Evolutionary conservation across 208 protist species (phyloP).

Genomic region (Porcisia hertigi): DNA sequence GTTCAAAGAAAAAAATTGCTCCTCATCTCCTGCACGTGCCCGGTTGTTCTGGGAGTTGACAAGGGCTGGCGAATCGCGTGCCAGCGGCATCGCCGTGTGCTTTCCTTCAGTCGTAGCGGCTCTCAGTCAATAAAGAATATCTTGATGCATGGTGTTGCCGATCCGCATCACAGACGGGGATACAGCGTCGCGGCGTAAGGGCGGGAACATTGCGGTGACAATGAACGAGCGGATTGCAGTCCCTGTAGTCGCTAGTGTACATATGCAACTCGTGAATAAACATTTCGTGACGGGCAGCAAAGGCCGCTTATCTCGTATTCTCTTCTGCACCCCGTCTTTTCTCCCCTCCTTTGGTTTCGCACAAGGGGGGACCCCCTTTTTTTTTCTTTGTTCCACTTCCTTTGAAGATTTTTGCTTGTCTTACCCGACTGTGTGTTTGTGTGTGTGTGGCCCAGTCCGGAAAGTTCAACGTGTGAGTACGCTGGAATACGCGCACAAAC

Average conservation of each 20-base stretch:
- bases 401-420: background rate
- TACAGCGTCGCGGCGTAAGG: background rate
- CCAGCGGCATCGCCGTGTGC: background rate
- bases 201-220: background rate
- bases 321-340: no score
- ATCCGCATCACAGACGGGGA: background rate
- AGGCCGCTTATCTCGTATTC: background rate
- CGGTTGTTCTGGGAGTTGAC: background rate
- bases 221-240: background rate
- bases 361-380: background rate
- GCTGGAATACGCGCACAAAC: background rate
- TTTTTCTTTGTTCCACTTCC: background rate
- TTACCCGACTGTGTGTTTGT: background rate
- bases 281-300: background rate
- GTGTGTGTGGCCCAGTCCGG: background rate
- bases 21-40: background rate
- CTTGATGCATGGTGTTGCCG: no score
- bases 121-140: background rate
- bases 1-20: background rate
- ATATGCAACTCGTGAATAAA: background rate
- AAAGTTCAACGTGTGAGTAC: background rate
- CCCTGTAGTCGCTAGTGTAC: background rate
- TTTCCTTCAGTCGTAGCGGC: background rate
- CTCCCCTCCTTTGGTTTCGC: conserved; percentile 1
- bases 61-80: background rate